Percentiles rank a stretch among this genome's conserved stretches.
These are phyloP conservation scores for Erythrophleum fordii DNA, from an alignment of 306 rosid species.

Conservation along the genomic window DNA sequence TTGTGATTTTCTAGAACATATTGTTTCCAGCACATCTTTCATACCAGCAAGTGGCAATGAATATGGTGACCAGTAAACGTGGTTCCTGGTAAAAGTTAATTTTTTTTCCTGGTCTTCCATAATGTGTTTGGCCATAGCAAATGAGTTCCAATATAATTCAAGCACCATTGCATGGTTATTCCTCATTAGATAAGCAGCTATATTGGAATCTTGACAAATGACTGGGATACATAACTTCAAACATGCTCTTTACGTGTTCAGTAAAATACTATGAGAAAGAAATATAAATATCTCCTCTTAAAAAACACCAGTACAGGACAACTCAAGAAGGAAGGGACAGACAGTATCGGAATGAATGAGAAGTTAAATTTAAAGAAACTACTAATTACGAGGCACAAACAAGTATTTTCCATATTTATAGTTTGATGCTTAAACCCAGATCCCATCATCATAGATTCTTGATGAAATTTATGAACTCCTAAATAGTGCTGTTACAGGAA, in stretches of 20 bases:
- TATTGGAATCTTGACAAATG: background rate
- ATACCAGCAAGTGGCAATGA: slow-evolving; percentile 14
- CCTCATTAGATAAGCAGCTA: background rate
- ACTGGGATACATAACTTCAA: background rate
- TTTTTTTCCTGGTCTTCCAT: background rate
- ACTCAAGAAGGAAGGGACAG: background rate
- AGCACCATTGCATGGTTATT: background rate
- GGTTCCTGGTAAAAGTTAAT: background rate
- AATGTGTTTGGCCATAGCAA: background rate
- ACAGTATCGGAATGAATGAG: background rate
- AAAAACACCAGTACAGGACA: background rate
- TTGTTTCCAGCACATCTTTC: slow-evolving; percentile 6
- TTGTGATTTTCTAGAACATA: background rate
- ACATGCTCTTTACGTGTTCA: background rate
- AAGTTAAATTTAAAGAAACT: slow-evolving; percentile 13
- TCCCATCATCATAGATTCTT: slow-evolving; percentile 4
- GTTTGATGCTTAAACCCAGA: slow-evolving; percentile 16
- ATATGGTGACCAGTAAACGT: background rate
- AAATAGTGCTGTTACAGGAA: background rate
- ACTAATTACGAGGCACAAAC: background rate
- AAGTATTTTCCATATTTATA: background rate
- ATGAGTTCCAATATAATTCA: background rate
- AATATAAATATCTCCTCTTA: background rate
- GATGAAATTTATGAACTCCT: background rate
- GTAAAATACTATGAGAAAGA: background rate